Evolutionary conservation across 2,329 filamentous ascomycete species (phyloP), one percentile per base, ranked within the genome.

Genomic region (Cladobotryum mycophilum): DNA sequence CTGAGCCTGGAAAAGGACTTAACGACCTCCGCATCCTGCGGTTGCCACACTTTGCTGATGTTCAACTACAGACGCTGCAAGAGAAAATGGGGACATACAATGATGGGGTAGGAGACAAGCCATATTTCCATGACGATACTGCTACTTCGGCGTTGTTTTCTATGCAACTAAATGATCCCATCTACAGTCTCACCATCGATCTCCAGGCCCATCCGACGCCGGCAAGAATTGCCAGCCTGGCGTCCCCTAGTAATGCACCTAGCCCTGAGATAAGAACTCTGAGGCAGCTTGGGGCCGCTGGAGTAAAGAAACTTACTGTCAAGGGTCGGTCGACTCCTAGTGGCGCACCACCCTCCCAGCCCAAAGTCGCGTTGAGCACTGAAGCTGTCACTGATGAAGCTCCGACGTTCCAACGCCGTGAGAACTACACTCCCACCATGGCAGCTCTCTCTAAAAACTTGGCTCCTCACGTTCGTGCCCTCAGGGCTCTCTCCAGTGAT

Each of bases 161-260:
- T 17, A 55, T 55, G 51, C 54, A 55, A 45, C 42, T 55, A 13
- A 55, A 48, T 15, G 51, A 55, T 36, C 54, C 54, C 33, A 44
- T 53, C 36, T 55, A 55, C 42, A 40, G 45, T 30, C 51, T 55
- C 34, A 45, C 33, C 17, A 48, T 55, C 35, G 25, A 53, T 22
- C 51, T 55, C 11, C n/a, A 18, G 5, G n/a, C 30, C 4, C 43
- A 45, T 22, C 22, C 42, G 5, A n/a, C 33, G 7, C 22, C 30
- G 11, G 30, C 43, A 45, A 6, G 12, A 6, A 5, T 22, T 41
- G 18, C 36, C 7, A 14, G n/a, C 12, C 17, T 45, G 9, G 34
- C 30, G 11, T 33, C 43, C 13, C 43, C 43, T 15, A 9, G 14
- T 14, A 41, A 38, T 22, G 9, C 35, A 2, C 4, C n/a, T 11